Percentiles rank a stretch among this genome's conserved stretches.
These are phyloP conservation scores for Castanea crenata DNA, from an alignment of 306 rosid genomes.

Conservation along the genomic window DNA sequence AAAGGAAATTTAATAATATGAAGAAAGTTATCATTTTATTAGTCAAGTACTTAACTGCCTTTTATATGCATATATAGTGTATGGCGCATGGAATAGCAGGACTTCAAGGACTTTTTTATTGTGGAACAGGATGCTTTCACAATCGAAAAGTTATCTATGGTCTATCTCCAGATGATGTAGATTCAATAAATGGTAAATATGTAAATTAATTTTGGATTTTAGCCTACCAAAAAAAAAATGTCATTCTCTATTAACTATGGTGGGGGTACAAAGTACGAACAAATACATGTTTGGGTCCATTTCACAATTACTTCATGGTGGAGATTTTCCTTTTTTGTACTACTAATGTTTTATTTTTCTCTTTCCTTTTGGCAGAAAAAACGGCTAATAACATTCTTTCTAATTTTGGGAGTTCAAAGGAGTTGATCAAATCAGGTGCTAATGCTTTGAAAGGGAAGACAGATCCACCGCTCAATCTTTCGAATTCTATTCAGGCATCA, in stretches of 20 bases:
- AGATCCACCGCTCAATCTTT: background rate
- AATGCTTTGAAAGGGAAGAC: slow-evolving; percentile 35
- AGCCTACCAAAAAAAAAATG: background rate
- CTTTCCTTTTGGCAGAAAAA: slow-evolving; percentile 16
- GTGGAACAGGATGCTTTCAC: slow-evolving; percentile 59
- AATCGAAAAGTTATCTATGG: slow-evolving; percentile 69
- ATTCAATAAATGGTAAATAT: background rate
- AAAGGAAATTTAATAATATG: too few species aligned
- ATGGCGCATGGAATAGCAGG: slow-evolving; percentile 39
- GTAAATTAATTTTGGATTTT: background rate
- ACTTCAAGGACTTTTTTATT: slow-evolving; percentile 51
- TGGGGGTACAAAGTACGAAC: too few species aligned
- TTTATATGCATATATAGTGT: background rate
- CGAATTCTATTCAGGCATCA: slow-evolving; percentile 40
- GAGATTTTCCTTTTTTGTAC: background rate
- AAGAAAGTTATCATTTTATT: too few species aligned
- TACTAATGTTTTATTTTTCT: background rate
- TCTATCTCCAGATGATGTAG: slow-evolving; percentile 27
- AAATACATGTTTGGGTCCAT: too few species aligned
- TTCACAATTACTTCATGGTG: too few species aligned
- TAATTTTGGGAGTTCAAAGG: slow-evolving; percentile 47
- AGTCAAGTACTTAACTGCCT: background rate
- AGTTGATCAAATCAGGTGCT: slow-evolving; percentile 32
- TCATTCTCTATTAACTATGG: too few species aligned
- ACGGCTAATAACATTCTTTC: slow-evolving; percentile 3